Conservation (phyloP, 2,329 filamentous ascomycete genomes). For the Chaetomiaceae sp. region DNA sequence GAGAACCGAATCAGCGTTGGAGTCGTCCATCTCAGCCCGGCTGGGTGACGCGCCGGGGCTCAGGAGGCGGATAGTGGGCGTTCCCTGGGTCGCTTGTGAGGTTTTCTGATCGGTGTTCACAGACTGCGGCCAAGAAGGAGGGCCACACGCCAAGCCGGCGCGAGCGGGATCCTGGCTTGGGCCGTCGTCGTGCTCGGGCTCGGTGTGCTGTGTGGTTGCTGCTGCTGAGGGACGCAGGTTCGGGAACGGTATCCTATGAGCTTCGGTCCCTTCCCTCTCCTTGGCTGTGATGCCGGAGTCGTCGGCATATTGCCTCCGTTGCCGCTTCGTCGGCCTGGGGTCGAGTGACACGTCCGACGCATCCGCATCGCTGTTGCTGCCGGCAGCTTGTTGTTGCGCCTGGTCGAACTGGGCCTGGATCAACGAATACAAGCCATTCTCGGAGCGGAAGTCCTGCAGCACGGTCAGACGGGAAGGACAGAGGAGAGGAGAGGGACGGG, state of each 20-base stretch:
- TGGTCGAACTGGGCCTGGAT: slow-evolving; percentile 64
- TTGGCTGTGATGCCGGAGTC: too few relatives aligned
- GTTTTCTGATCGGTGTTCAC: background rate
- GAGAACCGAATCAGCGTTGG: background rate
- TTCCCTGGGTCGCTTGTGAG: background rate
- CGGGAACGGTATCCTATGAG: slow-evolving; percentile 3
- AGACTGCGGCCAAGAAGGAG: too few relatives aligned
- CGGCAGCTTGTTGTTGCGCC: slow-evolving; percentile 32
- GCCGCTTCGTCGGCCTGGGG: slow-evolving; percentile 32
- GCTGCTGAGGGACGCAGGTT: background rate
- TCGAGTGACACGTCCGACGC: slow-evolving; percentile 24
- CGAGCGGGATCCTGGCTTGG: background rate
- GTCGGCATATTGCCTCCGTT: slow-evolving; percentile 29
- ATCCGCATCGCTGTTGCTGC: slow-evolving; percentile 32
- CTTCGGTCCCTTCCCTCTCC: too few relatives aligned
- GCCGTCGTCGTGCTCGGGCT: background rate
- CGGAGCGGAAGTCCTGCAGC: slow-evolving; percentile 62
- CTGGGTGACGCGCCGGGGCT: background rate
- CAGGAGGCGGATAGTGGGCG: background rate
- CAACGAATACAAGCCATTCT: slow-evolving; percentile 67
- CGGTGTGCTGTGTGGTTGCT: background rate
- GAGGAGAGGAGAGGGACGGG: background rate
- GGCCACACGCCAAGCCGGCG: too few relatives aligned
- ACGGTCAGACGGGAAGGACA: slow-evolving; percentile 18
- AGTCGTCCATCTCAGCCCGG: background rate